Base-by-base conservation (phyloP, 2,329 filamentous ascomycete genomes). In the Mariannaea sp. region DNA sequence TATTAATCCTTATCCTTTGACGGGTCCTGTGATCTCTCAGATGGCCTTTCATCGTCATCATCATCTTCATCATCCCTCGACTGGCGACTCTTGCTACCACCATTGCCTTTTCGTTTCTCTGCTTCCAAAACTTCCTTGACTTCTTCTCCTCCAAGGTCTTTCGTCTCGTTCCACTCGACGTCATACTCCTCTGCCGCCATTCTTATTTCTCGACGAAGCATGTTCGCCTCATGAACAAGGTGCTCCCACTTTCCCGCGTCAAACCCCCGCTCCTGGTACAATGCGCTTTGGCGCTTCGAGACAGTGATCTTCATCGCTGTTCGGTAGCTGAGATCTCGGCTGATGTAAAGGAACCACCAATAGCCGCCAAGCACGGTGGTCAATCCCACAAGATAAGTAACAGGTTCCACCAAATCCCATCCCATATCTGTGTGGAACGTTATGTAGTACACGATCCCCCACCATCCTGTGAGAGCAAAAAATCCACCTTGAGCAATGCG, bases 331-430 rank as follows among this genome's bases (percentile, higher is more conserved):
- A 96, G 86, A 72, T 96, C 92, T 16, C 89, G 84, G 73, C 92
- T 95, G 75, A 96, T 90, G 73, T 92, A 96, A 10, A 96, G 76
- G 70, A 97, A 96, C 90, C 91, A 97, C 48, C 96, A 78, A 67
- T 97, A 97, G 61, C 91, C 92, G 7, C 87, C 87, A 76, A 96
- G 95, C 66, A 96, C 84, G 10, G 89, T 92, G 1, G 86, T 84
- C 59, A 97, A 78, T n/a, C 91, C 89, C 2, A 89, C 91, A 13
- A 96, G 83, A 68, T 96, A 96, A 27, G 91, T 96, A 2, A 96
- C 84, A 0, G 91, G 92, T 72, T 96, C 92, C 78, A 96, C 92
- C 6, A 91, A 82, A 65, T 96, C 91, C 92, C 92, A 96, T 5
- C 92, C 92, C 56, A 89, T 79, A 35, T 91, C 84, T 0, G 91